Evolutionary conservation across 2,329 filamentous ascomycete genomes (phyloP).

Genomic region (Microdochium trichocladiopsis): DNA sequence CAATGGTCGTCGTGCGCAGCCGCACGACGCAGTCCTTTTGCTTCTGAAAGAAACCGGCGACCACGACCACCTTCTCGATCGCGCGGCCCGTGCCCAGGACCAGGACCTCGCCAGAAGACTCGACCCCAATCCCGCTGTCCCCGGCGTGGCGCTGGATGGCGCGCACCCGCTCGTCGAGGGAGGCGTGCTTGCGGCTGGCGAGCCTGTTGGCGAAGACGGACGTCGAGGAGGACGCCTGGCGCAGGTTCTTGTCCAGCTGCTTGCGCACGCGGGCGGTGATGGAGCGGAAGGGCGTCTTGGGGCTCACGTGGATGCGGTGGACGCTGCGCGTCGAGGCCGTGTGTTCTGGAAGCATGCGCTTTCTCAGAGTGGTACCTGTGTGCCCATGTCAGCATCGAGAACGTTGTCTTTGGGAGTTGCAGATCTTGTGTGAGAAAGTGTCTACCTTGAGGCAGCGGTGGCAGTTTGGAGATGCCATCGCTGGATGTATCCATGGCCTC

Average conservation of each 20-base stretch:
- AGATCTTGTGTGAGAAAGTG: background rate
- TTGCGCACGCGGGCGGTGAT: conserved; percentile 58
- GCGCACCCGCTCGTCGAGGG: conserved; percentile 38
- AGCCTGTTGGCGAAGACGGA: conserved; percentile 22
- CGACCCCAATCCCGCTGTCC: conserved; percentile 21
- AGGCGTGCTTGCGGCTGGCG: conserved; percentile 37
- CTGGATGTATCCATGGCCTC: background rate
- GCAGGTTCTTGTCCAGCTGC: conserved; percentile 48
- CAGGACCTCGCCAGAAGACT: conserved; percentile 40
- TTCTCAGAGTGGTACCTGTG: background rate
- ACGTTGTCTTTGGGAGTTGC: too few relatives aligned
- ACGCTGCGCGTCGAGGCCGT: conserved; percentile 9
- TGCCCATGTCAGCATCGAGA: background rate
- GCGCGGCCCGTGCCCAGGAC: conserved; percentile 61
- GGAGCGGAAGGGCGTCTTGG: conserved; percentile 60
- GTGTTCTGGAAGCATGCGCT: background rate
- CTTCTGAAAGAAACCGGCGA: conserved; percentile 59
- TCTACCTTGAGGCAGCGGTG: background rate
- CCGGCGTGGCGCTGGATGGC: conserved; percentile 25
- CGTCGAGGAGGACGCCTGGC: conserved; percentile 20
- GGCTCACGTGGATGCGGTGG: conserved; percentile 55
- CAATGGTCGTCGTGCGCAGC: conserved; percentile 54
- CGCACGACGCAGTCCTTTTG: conserved; percentile 51
- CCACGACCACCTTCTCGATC: conserved; percentile 52
- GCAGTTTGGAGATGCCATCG: background rate